A percentile compares a stretch with the other conserved stretches of the same genome.
Evolutionary conservation across 2,329 filamentous ascomycete species (phyloP).

Genomic region (Sporothrix luriei): DNA sequence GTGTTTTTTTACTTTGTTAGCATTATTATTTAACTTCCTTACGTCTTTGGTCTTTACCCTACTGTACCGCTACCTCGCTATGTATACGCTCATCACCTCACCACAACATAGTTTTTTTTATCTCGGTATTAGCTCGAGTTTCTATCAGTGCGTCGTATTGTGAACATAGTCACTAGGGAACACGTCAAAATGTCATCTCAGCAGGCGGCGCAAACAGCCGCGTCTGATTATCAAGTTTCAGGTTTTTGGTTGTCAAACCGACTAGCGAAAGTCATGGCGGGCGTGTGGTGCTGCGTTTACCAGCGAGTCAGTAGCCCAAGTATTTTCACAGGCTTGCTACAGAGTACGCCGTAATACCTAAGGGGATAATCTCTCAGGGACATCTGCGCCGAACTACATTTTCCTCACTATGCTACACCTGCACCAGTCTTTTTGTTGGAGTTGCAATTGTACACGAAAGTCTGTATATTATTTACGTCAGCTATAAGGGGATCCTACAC

Average conservation of each 20-base stretch:
- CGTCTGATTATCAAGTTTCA: neutral
- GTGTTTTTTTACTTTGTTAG: neutral
- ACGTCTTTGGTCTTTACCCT: neutral
- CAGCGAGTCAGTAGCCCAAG: neutral
- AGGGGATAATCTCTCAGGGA: too few relatives aligned
- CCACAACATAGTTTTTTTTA: neutral
- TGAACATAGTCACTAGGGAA: neutral
- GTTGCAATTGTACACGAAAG: too few relatives aligned
- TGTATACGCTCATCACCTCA: neutral
- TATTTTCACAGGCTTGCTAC: too few relatives aligned
- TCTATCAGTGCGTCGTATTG: neutral
- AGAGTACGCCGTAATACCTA: too few relatives aligned
- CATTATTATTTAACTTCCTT: neutral
- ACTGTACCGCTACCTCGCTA: too few relatives aligned
- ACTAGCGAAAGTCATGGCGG: neutral
- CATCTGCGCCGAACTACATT: too few relatives aligned
- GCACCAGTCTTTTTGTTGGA: too few relatives aligned
- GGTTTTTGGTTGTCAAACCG: conserved; percentile 3
- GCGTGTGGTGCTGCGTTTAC: neutral
- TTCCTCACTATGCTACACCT: too few relatives aligned
- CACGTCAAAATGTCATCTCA: too few relatives aligned
- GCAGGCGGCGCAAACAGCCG: neutral
- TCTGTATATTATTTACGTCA: too few relatives aligned
- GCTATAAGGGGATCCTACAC: too few relatives aligned
- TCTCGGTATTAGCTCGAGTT: neutral